Evolutionary conservation across 306 rosid genomes (phyloP).

Genomic region (peach (Prunus persica)): DNA sequence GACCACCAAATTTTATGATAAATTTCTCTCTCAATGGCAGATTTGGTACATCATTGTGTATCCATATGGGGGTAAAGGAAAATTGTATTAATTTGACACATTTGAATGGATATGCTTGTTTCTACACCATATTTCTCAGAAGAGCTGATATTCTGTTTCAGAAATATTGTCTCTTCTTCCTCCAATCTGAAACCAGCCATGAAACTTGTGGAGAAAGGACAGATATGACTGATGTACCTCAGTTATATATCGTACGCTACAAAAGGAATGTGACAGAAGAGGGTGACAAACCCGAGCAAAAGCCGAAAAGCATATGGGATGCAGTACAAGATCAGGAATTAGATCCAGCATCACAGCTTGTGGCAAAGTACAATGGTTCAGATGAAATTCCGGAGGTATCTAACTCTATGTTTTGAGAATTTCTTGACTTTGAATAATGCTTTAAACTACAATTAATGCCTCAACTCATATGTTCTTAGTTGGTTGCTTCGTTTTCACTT

Average conservation of each 20-base stretch:
- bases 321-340: conserved; percentile 42
- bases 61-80: not conserved
- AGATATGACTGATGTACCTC: conserved; percentile 60
- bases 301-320: conserved; percentile 40
- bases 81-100: not conserved
- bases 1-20: not conserved
- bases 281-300: conserved; percentile 39
- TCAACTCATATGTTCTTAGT: not conserved
- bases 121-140: not conserved
- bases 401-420: not conserved
- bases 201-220: conserved; percentile 81
- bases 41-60: not conserved
- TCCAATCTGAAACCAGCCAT: conserved; percentile 57
- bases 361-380: conserved; percentile 81
- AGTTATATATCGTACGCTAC: conserved; percentile 67
- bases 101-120: not conserved
- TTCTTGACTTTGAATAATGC: not conserved
- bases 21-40: too few relatives aligned
- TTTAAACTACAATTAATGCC: not conserved
- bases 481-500: not conserved
- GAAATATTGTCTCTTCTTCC: conserved; percentile 82
- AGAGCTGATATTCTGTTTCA: not conserved
- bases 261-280: conserved; percentile 57
- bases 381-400: conserved; percentile 63
- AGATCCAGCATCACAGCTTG: conserved; percentile 83